A percentile compares a stretch with the other conserved stretches of the same genome.
phyloP scores from a whole-genome alignment of 2,329 filamentous ascomycete species.

The Colletotrichum nymphaeae region DNA sequence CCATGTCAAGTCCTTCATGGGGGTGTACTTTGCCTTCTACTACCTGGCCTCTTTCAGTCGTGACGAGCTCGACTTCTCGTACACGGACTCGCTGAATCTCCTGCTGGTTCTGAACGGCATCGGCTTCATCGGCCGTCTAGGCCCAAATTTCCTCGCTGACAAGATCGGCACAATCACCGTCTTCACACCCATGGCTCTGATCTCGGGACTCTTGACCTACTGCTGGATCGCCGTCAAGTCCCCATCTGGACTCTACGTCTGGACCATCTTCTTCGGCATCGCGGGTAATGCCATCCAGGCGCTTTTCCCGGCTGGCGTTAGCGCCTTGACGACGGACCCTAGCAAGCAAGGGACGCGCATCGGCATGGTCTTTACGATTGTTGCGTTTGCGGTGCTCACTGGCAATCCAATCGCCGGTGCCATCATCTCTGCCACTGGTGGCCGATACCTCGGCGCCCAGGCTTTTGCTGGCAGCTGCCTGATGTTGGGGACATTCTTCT shows the following conservation, averaged over 20 bases:
- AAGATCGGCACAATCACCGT: slow-evolving; percentile 69
- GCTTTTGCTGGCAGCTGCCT: slow-evolving; percentile 58
- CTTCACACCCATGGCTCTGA: slow-evolving; percentile 59
- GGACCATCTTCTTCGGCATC: slow-evolving; percentile 73
- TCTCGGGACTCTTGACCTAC: slow-evolving; percentile 58
- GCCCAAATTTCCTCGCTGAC: slow-evolving; percentile 71
- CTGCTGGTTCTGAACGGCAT: slow-evolving; percentile 75
- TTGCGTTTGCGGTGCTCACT: slow-evolving; percentile 63
- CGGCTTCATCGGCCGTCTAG: slow-evolving; percentile 66
- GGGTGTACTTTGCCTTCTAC: slow-evolving; percentile 69
- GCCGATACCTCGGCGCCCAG: slow-evolving; percentile 60
- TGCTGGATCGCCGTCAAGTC: slow-evolving; percentile 69
- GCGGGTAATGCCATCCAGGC: slow-evolving; percentile 72
- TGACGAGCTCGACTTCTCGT: slow-evolving; percentile 54
- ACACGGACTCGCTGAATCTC: slow-evolving; percentile 66
- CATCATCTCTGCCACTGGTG: slow-evolving; percentile 55
- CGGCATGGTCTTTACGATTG: slow-evolving; percentile 69
- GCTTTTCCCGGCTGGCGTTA: slow-evolving; percentile 73
- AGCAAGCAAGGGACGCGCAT: slow-evolving; percentile 65
- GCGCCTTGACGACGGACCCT: slow-evolving; percentile 63
- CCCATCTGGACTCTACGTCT: slow-evolving; percentile 67
- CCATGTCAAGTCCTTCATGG: slow-evolving; percentile 55
- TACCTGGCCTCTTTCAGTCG: slow-evolving; percentile 65
- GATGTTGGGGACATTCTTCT: slow-evolving; percentile 52
- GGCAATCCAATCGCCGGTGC: slow-evolving; percentile 64